These are phyloP conservation scores for Scheffersomyces lignicola DNA, from an alignment of 1,139 yeast genomes.

Conservation along the genomic window DNA sequence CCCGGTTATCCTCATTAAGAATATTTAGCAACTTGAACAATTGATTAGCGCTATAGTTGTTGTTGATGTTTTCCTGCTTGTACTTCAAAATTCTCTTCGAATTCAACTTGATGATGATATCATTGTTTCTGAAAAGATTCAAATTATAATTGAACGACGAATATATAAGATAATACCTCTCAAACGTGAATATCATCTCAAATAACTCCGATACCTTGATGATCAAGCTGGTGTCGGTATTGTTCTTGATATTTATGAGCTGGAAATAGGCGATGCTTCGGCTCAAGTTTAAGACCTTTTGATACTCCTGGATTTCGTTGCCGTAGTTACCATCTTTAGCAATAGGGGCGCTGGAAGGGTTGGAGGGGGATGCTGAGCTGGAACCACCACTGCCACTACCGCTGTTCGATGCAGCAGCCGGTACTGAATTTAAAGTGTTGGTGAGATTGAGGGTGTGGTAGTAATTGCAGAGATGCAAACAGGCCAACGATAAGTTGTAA, in stretches of 20 bases:
- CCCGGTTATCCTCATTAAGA: conserved; percentile 12
- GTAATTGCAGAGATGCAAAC: conserved; percentile 36
- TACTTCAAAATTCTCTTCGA: conserved; percentile 5
- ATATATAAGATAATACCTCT: conserved; percentile 32
- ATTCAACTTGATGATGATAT: conserved; percentile 13
- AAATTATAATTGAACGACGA: conserved; percentile 28
- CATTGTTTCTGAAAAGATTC: conserved; percentile 21
- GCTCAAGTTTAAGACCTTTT: conserved; percentile 32
- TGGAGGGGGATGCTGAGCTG: background rate
- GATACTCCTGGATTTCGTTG: conserved; percentile 28
- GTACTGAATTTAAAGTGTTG: conserved; percentile 13
- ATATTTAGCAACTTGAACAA: conserved; percentile 17
- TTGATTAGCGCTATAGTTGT: conserved; percentile 10
- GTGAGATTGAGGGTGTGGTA: conserved; percentile 31
- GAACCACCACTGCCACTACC: background rate
- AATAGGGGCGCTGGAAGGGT: conserved; percentile 2
- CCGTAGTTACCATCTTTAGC: conserved; percentile 12
- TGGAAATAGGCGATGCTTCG: conserved; percentile 40
- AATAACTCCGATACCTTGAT: conserved; percentile 36
- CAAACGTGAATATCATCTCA: conserved; percentile 33
- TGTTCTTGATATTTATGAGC: conserved; percentile 27
- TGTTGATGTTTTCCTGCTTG: conserved; percentile 6
- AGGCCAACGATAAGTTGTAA: conserved; percentile 34
- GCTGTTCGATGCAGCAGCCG: background rate
- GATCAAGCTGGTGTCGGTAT: conserved; percentile 20